Evolutionary conservation across 1,139 yeast species (phyloP), one percentile per base, ranked within the genome.

Genomic region (Debaryomyces fabryi): DNA sequence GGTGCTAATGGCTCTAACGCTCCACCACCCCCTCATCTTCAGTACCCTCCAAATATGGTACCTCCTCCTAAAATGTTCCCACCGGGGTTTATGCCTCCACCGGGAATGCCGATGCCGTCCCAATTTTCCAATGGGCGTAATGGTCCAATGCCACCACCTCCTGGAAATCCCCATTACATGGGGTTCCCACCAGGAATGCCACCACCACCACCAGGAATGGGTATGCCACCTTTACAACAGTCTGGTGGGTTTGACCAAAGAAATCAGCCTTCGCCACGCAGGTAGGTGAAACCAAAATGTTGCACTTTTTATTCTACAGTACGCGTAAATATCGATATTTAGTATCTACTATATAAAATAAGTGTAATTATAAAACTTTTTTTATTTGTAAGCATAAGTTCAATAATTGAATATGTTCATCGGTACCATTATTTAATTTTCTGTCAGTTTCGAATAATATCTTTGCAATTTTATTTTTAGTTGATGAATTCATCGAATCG

Each of bases 331-430:
- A 15, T 27, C 20, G 15, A 5, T 38, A 16, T 32, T 29, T 39
- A 39, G 24, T 29, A 15, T 16, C 25, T 39, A 13, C 34, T 13
- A 21, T 15, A 24, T 16, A 27, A 38, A 10, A 24, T 18, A 38
- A 33, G 32, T 35, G 39, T 34, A 15, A 34, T 32, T 63, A 74
- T 47, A 78, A 51, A 30, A 69, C 62, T 47, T 71, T 70, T 1
- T 88, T 73, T 2, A 89, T 71, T 57, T 84, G 81, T 46, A 86
- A 67, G 48, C 85, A 69, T 56, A 91, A 74, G 58, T 89, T 88
- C 56, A 93, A 75, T 32, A 95, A 64, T 59, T 90, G 97, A 33
- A 95, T 71, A 52, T 88, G 92, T 63, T 95, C 99, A 62, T 91
- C 96, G 3, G 97, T 83, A 13, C 99, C 99, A 60, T 85, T 90